A percentile compares a stretch with the other conserved stretches of the same genome.
Conservation (phyloP, 345 rosid species). For the Linum lewisii region DNA sequence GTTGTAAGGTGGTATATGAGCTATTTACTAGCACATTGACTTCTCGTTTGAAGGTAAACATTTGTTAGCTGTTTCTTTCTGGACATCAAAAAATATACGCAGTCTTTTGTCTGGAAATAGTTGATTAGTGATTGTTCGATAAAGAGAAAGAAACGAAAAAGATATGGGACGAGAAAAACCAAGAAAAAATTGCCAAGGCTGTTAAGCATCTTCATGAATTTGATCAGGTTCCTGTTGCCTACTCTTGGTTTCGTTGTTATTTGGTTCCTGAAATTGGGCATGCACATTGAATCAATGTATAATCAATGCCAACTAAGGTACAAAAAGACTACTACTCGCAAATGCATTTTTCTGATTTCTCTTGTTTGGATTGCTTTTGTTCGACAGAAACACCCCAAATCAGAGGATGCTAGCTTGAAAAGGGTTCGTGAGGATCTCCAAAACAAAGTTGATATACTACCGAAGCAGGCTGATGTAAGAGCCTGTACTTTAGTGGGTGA, state of each 20-base stretch:
- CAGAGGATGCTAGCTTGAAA: constrained; percentile 65
- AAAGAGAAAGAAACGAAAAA: constrained; percentile 71
- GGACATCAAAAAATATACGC: background rate
- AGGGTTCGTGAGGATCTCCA: constrained; percentile 75
- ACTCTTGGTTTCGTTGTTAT: constrained; percentile 8
- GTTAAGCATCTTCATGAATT: constrained; percentile 65
- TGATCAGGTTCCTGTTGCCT: constrained; percentile 47
- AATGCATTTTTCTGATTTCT: background rate
- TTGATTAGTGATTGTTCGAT: constrained; percentile 2
- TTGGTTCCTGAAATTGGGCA: background rate
- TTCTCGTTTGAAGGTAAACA: constrained; percentile 68
- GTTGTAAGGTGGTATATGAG: constrained; percentile 73
- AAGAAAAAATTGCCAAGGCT: constrained; percentile 79
- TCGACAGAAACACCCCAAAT: constrained; percentile 63
- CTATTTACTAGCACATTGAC: constrained; percentile 59
- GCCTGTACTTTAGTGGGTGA: constrained; percentile 11
- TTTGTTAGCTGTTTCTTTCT: background rate
- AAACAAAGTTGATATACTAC: constrained; percentile 61
- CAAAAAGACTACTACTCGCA: background rate
- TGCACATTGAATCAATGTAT: background rate
- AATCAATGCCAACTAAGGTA: background rate
- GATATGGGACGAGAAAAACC: constrained; percentile 81
- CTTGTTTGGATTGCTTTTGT: constrained; percentile 17
- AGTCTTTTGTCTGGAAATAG: background rate
- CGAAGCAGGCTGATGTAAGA: constrained; percentile 81